These are phyloP conservation scores for Amphibolis antarctica DNA, from an alignment of 106 monocot species.

Conservation along the genomic window DNA sequence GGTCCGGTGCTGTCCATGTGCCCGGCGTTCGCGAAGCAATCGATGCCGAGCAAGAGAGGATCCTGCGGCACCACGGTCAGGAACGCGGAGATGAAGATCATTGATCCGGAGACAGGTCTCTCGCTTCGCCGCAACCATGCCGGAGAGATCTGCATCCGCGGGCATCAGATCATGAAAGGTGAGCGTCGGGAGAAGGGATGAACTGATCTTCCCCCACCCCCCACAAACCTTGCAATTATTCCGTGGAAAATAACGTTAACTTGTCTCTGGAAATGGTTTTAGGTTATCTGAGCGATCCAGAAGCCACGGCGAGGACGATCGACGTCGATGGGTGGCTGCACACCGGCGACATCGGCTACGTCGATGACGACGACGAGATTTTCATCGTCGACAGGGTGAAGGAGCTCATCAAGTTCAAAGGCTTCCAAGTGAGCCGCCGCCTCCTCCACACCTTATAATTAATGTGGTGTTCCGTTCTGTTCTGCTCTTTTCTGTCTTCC, in stretches of 20 bases:
- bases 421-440: constrained; percentile 23
- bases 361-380: constrained; percentile 74
- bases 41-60: constrained; percentile 22
- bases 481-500: too few relatives aligned
- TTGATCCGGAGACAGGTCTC: constrained; percentile 24
- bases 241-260: too few relatives aligned
- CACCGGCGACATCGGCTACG: constrained; percentile 69
- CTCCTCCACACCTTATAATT: too few relatives aligned
- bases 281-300: constrained; percentile 73
- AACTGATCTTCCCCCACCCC: too few relatives aligned
- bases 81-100: constrained; percentile 35
- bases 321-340: constrained; percentile 83
- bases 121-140: constrained; percentile 34
- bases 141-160: constrained; percentile 67
- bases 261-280: too few relatives aligned
- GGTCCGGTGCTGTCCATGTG: constrained; percentile 46
- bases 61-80: constrained; percentile 45
- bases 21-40: constrained; percentile 41
- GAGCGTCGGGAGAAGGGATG: too few relatives aligned
- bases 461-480: too few relatives aligned
- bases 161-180: constrained; percentile 77
- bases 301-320: constrained; percentile 64
- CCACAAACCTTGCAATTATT: too few relatives aligned
- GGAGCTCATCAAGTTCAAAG: constrained; percentile 84
- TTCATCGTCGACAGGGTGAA: constrained; percentile 87